Percentiles rank a stretch among this genome's conserved stretches.
Evolutionary conservation across 805 yeast species (phyloP).

Genomic region (Blastobotrys robertii): DNA sequence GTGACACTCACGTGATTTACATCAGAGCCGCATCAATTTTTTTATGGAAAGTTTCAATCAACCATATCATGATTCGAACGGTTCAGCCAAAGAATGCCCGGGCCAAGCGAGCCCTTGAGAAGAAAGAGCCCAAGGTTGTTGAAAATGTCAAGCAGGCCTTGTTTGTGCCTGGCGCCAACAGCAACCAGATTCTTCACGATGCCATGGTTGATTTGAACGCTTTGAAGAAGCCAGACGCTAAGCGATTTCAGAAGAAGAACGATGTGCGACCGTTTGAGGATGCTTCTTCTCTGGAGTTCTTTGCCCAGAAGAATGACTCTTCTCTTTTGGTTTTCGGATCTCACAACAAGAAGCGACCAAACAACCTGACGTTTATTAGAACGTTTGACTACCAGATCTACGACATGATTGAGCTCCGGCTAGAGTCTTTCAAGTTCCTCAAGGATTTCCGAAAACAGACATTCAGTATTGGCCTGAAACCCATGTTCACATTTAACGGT

Average conservation of each 20-base stretch:
- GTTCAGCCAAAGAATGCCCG: conserved; percentile 89
- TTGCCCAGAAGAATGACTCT: conserved; percentile 88
- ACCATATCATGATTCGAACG: conserved; percentile 29
- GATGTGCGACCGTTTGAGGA: conserved; percentile 92
- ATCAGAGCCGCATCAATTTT: no score
- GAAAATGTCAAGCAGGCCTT: conserved; percentile 87
- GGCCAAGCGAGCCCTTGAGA: conserved; percentile 86
- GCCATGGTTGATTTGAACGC: conserved; percentile 83
- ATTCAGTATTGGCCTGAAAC: conserved; percentile 82
- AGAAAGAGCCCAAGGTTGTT: conserved; percentile 75
- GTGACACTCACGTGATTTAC: no score
- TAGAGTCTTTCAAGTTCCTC: conserved; percentile 59
- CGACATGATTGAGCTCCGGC: conserved; percentile 87
- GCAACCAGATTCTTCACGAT: conserved; percentile 74
- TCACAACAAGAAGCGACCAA: conserved; percentile 85
- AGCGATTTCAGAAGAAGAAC: conserved; percentile 81
- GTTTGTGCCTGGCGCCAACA: conserved; percentile 81
- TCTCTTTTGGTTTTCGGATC: conserved; percentile 74
- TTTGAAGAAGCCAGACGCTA: conserved; percentile 81
- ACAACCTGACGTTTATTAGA: conserved; percentile 77
- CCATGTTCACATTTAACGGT: conserved; percentile 90
- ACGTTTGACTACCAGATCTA: conserved; percentile 84
- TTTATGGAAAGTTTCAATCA: conserved; percentile 13
- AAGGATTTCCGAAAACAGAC: conserved; percentile 73
- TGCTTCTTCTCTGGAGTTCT: conserved; percentile 71